phyloP scores from a whole-genome alignment of 768 basidiomycete genomes.

The Mycena maculata region DNA sequence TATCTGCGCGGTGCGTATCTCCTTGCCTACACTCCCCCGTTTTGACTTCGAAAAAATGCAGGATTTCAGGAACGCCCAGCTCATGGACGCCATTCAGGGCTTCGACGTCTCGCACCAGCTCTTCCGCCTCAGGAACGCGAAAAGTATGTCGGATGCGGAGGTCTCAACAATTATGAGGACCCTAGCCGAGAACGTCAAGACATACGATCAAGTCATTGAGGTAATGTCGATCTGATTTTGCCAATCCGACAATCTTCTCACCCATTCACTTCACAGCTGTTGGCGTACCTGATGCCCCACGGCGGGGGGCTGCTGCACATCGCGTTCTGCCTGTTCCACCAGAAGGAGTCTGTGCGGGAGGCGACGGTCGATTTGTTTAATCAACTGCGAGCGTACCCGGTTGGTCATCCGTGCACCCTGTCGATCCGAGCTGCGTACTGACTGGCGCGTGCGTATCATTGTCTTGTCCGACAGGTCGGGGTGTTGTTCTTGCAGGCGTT shows the following conservation, averaged over 20 bases:
- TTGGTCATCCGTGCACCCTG: slow-evolving; percentile 50
- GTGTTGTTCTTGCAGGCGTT: slow-evolving; percentile 79
- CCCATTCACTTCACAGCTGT: slow-evolving; percentile 63
- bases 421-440: background rate
- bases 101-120: slow-evolving; percentile 92
- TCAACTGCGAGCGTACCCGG: slow-evolving; percentile 79
- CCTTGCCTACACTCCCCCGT: background rate
- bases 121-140: slow-evolving; percentile 79
- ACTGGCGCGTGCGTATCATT: slow-evolving; percentile 27
- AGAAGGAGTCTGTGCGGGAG: slow-evolving; percentile 78
- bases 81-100: slow-evolving; percentile 72
- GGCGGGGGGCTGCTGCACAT: slow-evolving; percentile 87
- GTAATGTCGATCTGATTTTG: slow-evolving; percentile 51
- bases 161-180: slow-evolving; percentile 79
- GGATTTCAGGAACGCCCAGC: slow-evolving; percentile 73
- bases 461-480: slow-evolving; percentile 73
- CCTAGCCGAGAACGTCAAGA: slow-evolving; percentile 75
- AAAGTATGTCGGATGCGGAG: slow-evolving; percentile 79
- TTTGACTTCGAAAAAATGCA: slow-evolving; percentile 49
- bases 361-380: slow-evolving; percentile 87
- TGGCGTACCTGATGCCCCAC: slow-evolving; percentile 80
- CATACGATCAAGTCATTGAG: slow-evolving; percentile 92
- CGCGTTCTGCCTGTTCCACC: slow-evolving; percentile 93
- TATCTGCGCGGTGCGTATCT: slow-evolving; percentile 66
- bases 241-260: background rate